Evolutionary conservation across 176 grass and related monocot genomes (phyloP), one percentile per base, ranked within the genome.

Genomic region (Tillandsia leiboldiana): DNA sequence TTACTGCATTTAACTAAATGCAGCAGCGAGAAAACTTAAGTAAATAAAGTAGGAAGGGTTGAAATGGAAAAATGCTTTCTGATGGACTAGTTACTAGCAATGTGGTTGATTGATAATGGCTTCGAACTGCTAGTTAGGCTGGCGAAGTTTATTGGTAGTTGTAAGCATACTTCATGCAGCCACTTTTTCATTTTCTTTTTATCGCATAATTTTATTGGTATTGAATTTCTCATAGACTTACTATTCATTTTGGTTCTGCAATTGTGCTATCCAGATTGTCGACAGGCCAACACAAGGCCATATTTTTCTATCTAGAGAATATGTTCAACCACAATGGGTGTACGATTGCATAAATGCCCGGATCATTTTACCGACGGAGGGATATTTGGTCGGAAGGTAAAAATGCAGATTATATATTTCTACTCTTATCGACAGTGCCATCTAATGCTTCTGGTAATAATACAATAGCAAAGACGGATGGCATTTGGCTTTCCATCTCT

Each of bases 201-300:
- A 42, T 42, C 3, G 33, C 8, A 59, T 17, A 18, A 17, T 59
- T 18, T 18, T 59, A 59, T 14, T 59, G 12, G 15, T 59, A 59
- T 59, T 59, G 7, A 15, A 17, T 59, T 8, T 59, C 14, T 33
- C 14, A 15, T 4, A 26, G 1, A 5, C 8, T 12, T 6, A 53
- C 26, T 70, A 3, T 54, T 52, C 20, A 52, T 51, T 26, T 52
- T 15, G 4, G 14, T 52, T 53, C 18, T 23, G 10, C 22, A 26
- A 53, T 49, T 50, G 9, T 18, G 49, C 51, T 14, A 50, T 59
- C 62, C 82, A 99, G 94, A 90, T 99, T 83, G 89, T 99, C 76
- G 94, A 99, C 85, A 92, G 94, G 66, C 89, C 94, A 3, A 93
- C 94, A 22, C 94, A 99, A 87, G 88, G 94, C 24, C 94, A 90